Percentiles rank a stretch among this genome's conserved stretches.
Evolutionary conservation across 2,329 filamentous ascomycete genomes (phyloP).

Genomic region (Metarhizium anisopliae): DNA sequence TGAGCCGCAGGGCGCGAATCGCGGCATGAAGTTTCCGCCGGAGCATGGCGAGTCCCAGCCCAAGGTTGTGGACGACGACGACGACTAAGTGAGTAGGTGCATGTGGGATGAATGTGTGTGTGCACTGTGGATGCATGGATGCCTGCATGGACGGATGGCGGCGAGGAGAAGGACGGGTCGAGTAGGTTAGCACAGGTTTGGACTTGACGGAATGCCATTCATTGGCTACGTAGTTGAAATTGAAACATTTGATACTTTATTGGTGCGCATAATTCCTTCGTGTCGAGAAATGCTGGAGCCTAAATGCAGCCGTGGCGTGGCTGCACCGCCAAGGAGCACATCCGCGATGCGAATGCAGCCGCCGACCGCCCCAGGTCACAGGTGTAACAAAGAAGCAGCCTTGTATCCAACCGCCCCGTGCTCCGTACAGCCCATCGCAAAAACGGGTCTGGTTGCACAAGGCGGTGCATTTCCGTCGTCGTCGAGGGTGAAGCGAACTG

Average conservation of each 20-base stretch:
- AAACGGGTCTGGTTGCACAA: no score
- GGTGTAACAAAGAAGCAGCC: not conserved
- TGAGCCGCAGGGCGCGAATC: conserved; percentile 15
- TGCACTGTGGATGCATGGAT: not conserved
- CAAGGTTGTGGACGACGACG: not conserved
- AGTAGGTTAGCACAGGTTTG: not conserved
- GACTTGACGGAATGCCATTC: not conserved
- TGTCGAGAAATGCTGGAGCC: no score
- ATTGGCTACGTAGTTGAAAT: not conserved
- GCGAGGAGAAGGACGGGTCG: not conserved
- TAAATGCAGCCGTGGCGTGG: not conserved
- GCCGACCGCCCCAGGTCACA: no score
- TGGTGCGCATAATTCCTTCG: not conserved
- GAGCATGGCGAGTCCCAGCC: not conserved
- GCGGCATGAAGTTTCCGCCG: conserved; percentile 29
- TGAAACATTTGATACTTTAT: not conserved
- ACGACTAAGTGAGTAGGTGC: no score
- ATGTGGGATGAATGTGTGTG: no score
- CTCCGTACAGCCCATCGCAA: no score
- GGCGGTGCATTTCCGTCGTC: no score
- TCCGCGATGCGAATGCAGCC: no score
- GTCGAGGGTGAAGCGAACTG: no score
- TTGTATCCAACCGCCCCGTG: not conserved
- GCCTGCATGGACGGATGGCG: not conserved
- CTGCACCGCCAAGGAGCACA: not conserved